These are phyloP conservation scores for Amphicarpaea edgeworthii DNA, from an alignment of 306 rosid genomes.

Conservation along the genomic window DNA sequence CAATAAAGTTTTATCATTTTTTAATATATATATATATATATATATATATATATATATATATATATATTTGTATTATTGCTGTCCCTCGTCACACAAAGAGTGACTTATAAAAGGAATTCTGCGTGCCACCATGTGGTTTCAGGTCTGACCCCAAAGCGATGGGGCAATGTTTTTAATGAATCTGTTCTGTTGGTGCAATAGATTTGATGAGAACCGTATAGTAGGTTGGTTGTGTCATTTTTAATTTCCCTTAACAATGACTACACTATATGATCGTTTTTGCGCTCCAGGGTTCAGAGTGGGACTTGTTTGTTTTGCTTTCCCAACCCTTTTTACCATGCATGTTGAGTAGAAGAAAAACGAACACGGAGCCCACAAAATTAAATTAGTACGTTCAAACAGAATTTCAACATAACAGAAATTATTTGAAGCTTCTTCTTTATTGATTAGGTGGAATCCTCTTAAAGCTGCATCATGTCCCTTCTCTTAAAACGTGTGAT, in stretches of 20 bases:
- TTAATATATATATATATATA: not conserved
- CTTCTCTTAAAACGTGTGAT: not conserved
- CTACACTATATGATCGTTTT: constrained; percentile 44
- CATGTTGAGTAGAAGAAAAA: constrained; percentile 2
- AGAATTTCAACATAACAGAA: not conserved
- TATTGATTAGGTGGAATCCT: not conserved
- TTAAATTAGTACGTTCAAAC: not conserved
- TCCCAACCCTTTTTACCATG: constrained; percentile 27
- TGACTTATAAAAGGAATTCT: constrained; percentile 37
- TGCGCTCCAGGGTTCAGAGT: constrained; percentile 43
- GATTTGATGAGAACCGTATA: constrained; percentile 48
- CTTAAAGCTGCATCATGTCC: not conserved
- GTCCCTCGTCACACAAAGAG: constrained; percentile 6
- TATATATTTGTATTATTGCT: constrained; percentile 4
- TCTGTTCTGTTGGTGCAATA: constrained; percentile 53
- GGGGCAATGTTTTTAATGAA: constrained; percentile 53
- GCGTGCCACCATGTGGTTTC: constrained; percentile 57
- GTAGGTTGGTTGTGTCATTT: constrained; percentile 30
- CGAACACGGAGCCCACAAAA: constrained; percentile 28
- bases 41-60: not conserved
- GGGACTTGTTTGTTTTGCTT: constrained; percentile 40
- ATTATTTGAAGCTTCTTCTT: not conserved
- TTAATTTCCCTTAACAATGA: constrained; percentile 46
- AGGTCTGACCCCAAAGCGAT: constrained; percentile 48
- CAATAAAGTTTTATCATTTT: constrained; percentile 17